phyloP scores from a whole-genome alignment of 495 filamentous ascomycete species.

The Halenospora varia region DNA sequence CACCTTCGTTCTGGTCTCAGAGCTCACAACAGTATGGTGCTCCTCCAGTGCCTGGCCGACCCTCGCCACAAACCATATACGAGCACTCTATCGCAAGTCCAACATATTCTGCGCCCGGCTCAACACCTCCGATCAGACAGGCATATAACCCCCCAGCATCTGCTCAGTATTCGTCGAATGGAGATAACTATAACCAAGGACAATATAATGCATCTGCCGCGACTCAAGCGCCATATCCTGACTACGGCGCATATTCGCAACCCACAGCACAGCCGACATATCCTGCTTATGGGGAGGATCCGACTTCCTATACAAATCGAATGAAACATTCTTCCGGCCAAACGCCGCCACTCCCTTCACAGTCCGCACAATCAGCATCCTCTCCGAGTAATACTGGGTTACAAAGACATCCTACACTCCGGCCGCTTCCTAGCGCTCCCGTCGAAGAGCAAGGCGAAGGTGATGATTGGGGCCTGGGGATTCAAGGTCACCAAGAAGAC shows the following conservation, averaged over 20 bases:
- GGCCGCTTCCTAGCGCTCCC: constrained; percentile 49
- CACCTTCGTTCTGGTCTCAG: constrained; percentile 31
- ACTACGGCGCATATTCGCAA: constrained; percentile 14
- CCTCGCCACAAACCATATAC: constrained; percentile 42
- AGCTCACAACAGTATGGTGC: constrained; percentile 28
- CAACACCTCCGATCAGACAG: constrained; percentile 14
- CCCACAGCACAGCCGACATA: constrained; percentile 1
- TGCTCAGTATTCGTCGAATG: constrained; percentile 19
- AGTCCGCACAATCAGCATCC: constrained; percentile 31
- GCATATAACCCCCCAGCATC: constrained; percentile 17
- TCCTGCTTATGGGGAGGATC: constrained; percentile 5
- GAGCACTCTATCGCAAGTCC: constrained; percentile 30
- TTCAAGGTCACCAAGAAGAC: constrained; percentile 29
- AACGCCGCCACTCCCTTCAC: constrained; percentile 3
- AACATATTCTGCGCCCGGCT: constrained; percentile 13
- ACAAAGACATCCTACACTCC: constrained; percentile 49
- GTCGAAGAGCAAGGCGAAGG: constrained; percentile 35
- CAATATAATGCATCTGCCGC: constrained; percentile 15
- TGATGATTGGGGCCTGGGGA: constrained; percentile 36
- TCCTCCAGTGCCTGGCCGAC: constrained; percentile 35
- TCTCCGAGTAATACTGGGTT: constrained; percentile 31
- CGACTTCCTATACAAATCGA: constrained; percentile 16
- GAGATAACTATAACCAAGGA: constrained; percentile 5
- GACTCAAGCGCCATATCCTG: constrained; percentile 11
- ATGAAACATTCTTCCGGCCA: constrained; percentile 7